Evolutionary conservation across 805 yeast species (phyloP).

Genomic region (Hemisphaericaspora nanyangensis): DNA sequence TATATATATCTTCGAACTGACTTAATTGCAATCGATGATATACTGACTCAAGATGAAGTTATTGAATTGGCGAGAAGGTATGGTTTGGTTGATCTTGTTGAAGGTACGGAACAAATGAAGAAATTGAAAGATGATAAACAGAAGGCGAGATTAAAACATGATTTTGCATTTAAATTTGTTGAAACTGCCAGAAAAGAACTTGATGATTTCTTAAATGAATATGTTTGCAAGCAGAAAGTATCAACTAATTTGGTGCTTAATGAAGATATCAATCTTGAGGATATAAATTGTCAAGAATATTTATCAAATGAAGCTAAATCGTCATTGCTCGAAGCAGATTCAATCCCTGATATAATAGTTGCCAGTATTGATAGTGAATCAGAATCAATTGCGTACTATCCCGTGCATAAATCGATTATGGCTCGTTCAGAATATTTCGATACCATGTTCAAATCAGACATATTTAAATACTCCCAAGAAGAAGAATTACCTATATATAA

Average conservation of each 20-base stretch:
- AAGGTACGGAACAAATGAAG: constrained; percentile 26
- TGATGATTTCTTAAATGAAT: constrained; percentile 20
- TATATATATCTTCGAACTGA: constrained; percentile 32
- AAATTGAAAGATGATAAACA: constrained; percentile 17
- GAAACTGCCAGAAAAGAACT: constrained; percentile 34
- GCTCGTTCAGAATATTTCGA: constrained; percentile 61
- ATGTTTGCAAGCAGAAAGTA: constrained; percentile 19
- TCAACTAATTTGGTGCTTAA: constrained; percentile 10
- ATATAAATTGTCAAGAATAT: constrained; percentile 17
- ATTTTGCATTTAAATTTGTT: constrained; percentile 26
- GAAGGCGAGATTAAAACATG: constrained; percentile 27
- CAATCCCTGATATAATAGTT: constrained; percentile 48
- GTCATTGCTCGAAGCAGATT: constrained; percentile 16
- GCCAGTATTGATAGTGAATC: constrained; percentile 26
- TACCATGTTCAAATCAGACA: constrained; percentile 53
- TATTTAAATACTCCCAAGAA: constrained; percentile 15
- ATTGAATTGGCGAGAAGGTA: constrained; percentile 28
- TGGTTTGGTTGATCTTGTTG: constrained; percentile 32
- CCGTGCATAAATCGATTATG: constrained; percentile 61
- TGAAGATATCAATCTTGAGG: constrained; percentile 29
- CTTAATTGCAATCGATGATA: constrained; percentile 20
- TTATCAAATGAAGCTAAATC: constrained; percentile 19
- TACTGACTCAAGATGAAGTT: constrained; percentile 15
- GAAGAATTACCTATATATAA: constrained; percentile 14
- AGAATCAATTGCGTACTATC: constrained; percentile 42